Percentiles rank a stretch among this genome's conserved stretches.
phyloP scores from a whole-genome alignment of 768 basidiomycete genomes.

The Leucosporidium yakuticum region DNA sequence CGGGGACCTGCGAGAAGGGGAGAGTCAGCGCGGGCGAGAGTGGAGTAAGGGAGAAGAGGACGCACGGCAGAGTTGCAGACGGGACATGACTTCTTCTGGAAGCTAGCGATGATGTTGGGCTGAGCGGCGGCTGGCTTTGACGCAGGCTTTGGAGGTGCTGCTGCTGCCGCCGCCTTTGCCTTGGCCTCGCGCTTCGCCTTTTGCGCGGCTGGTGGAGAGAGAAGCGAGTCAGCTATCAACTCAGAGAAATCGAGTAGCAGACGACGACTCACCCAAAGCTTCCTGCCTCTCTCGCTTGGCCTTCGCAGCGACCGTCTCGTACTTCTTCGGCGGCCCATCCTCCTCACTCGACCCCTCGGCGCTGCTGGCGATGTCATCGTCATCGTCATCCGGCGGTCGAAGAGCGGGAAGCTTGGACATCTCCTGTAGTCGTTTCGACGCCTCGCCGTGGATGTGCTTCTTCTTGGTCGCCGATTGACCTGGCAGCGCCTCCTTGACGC shows the following conservation, averaged over 20 bases:
- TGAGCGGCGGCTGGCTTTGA: background rate
- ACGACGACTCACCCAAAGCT: conserved; percentile 3
- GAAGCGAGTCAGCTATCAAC: background rate
- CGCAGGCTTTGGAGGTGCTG: background rate
- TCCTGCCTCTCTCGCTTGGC: conserved; percentile 16
- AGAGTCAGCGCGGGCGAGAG: too few species aligned
- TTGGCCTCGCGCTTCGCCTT: background rate
- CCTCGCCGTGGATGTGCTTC: conserved; percentile 16
- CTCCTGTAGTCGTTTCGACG: conserved; percentile 2
- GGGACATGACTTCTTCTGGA: too few species aligned
- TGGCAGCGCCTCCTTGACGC: background rate
- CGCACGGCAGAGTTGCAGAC: too few species aligned
- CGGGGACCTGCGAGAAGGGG: too few species aligned
- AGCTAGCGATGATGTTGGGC: background rate
- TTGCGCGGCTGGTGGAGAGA: background rate
- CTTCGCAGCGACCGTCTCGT: conserved; percentile 18
- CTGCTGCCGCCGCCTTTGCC: background rate
- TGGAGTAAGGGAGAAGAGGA: too few species aligned
- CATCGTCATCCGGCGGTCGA: conserved; percentile 10
- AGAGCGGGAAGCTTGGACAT: conserved; percentile 1
- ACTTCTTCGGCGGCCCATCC: background rate
- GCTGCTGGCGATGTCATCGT: conserved; percentile 14
- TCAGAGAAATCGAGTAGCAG: background rate
- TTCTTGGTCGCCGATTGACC: background rate
- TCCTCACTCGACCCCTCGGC: background rate